Percentiles rank a stretch among this genome's conserved stretches.
phyloP scores from a whole-genome alignment of 2,329 filamentous ascomycete species.

The Fusarium temperatum region DNA sequence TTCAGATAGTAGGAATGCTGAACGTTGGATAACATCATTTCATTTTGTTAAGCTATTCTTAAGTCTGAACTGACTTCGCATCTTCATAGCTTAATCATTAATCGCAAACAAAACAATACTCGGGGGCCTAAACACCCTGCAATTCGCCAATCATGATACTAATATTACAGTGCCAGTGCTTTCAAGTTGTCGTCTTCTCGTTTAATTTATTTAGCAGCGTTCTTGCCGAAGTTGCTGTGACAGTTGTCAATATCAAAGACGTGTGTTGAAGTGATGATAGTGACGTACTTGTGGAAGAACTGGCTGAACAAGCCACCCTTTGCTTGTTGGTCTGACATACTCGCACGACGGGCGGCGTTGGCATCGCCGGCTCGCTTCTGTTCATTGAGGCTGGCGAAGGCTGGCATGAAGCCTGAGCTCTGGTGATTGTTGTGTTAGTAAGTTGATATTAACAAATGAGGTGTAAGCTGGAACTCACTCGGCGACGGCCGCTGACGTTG shows the following conservation, averaged over 20 bases:
- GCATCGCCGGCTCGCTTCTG: slow-evolving; percentile 59
- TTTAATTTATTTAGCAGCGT: slow-evolving; percentile 41
- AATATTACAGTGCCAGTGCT: slow-evolving; percentile 7
- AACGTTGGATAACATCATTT: slow-evolving; percentile 1
- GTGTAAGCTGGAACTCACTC: slow-evolving; percentile 31
- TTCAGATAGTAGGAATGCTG: neutral
- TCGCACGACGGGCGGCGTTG: slow-evolving; percentile 60
- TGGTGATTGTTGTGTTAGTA: slow-evolving; percentile 26
- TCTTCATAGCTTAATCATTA: slow-evolving; percentile 5
- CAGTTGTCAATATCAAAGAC: neutral
- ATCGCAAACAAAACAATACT: neutral
- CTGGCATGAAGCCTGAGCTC: slow-evolving; percentile 57
- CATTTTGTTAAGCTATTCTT: slow-evolving; percentile 13
- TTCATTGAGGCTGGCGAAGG: slow-evolving; percentile 61
- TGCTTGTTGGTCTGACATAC: slow-evolving; percentile 63
- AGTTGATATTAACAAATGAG: neutral
- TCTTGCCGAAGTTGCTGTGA: slow-evolving; percentile 47
- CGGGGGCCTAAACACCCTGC: neutral
- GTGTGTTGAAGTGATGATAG: neutral
- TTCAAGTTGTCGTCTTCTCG: neutral
- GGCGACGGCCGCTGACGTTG: slow-evolving; percentile 41
- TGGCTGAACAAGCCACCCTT: slow-evolving; percentile 60
- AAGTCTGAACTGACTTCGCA: slow-evolving; percentile 17
- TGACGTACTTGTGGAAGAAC: slow-evolving; percentile 65
- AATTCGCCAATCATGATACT: neutral